Conservation (phyloP, 805 yeast genomes). For the Schwanniomyces yamadae region DNA sequence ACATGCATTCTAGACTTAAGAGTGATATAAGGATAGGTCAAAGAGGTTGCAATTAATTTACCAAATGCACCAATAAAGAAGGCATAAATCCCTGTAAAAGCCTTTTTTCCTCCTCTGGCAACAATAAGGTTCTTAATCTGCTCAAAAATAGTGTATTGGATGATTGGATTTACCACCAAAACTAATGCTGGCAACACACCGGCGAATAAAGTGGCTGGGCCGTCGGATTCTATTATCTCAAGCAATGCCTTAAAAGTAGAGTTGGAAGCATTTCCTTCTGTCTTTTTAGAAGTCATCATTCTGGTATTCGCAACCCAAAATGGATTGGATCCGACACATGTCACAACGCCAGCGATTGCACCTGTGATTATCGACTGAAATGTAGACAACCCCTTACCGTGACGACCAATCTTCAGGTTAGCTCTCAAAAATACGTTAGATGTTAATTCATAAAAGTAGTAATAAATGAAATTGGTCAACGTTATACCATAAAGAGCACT, state of each 20-base stretch:
- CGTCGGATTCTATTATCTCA: slow-evolving; percentile 69
- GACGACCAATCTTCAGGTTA: slow-evolving; percentile 23
- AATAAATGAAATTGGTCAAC: slow-evolving; percentile 82
- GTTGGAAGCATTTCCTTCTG: slow-evolving; percentile 15
- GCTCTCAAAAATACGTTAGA: slow-evolving; percentile 44
- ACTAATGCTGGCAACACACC: slow-evolving; percentile 88
- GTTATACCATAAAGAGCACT: slow-evolving; percentile 86
- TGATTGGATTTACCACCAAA: slow-evolving; percentile 82
- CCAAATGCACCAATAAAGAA: slow-evolving; percentile 87
- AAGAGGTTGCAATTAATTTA: slow-evolving; percentile 81
- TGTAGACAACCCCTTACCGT: slow-evolving; percentile 49
- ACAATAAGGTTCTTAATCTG: slow-evolving; percentile 70
- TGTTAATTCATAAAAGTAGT: slow-evolving; percentile 83
- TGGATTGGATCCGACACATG: slow-evolving; percentile 82
- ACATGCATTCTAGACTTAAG: slow-evolving; percentile 87
- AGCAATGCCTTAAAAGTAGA: slow-evolving; percentile 57
- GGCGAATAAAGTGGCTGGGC: slow-evolving; percentile 68
- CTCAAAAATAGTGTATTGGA: slow-evolving; percentile 90
- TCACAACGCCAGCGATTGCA: slow-evolving; percentile 82
- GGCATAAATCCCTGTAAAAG: slow-evolving; percentile 72
- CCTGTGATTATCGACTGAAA: slow-evolving; percentile 73
- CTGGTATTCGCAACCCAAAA: slow-evolving; percentile 95
- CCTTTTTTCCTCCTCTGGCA: slow-evolving; percentile 46
- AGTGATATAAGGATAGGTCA: slow-evolving; percentile 90
- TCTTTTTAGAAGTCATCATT: slow-evolving; percentile 59